Evolutionary conservation across 257 asterid genomes (phyloP).

Genomic region (Penstemon newberryi): DNA sequence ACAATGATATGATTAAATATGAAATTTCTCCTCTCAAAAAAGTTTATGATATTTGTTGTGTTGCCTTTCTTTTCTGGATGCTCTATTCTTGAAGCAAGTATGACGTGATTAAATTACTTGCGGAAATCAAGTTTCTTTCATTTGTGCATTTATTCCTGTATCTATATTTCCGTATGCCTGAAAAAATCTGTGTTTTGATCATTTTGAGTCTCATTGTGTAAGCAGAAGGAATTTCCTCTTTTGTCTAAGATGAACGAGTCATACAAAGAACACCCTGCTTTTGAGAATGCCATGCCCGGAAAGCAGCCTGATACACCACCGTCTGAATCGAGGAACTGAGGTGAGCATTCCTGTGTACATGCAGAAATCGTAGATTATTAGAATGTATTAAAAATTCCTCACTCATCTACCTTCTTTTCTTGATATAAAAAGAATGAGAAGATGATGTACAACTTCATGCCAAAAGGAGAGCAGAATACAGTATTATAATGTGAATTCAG

Average conservation of each 20-base stretch:
- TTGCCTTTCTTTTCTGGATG: neutral
- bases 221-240: slow-evolving; percentile 49
- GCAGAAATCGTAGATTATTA: too few species aligned
- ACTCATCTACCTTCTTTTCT: too few species aligned
- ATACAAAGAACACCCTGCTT: slow-evolving; percentile 40
- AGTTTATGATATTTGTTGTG: neutral
- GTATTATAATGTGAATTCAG: too few species aligned
- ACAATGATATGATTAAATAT: neutral
- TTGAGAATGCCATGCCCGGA: slow-evolving; percentile 49
- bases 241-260: slow-evolving; percentile 37
- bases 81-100: neutral
- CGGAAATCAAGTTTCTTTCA: neutral
- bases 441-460: too few species aligned
- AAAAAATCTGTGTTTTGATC: neutral
- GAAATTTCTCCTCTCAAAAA: neutral
- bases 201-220: slow-evolving; percentile 5
- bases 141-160: neutral
- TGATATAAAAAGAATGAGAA: too few species aligned
- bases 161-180: neutral
- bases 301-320: slow-evolving; percentile 54
- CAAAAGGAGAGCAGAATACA: too few species aligned
- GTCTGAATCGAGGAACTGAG: slow-evolving; percentile 33
- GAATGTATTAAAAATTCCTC: too few species aligned
- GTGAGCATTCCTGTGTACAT: neutral
- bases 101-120: neutral